Evolutionary conservation across 73 alveolate genomes (phyloP).

Genomic region (Uronychia binucleata): DNA sequence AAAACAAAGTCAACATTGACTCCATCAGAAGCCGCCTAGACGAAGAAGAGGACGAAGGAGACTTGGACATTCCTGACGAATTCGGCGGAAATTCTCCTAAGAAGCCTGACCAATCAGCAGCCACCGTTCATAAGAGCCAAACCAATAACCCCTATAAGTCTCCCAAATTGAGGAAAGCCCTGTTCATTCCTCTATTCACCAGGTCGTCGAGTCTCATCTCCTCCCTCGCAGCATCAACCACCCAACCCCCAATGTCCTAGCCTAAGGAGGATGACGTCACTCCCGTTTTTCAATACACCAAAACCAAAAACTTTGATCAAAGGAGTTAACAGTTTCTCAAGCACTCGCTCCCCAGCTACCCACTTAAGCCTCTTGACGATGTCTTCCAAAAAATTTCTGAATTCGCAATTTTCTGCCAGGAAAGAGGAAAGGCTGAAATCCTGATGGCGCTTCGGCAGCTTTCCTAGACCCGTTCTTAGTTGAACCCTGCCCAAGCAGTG

Average conservation of each 20-base stretch:
- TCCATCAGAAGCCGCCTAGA: background rate
- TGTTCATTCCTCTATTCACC: background rate
- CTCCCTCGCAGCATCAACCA: too few relatives aligned
- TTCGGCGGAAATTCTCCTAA: background rate
- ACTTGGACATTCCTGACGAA: background rate
- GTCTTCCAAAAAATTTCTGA: background rate
- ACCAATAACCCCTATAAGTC: background rate
- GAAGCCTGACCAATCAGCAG: background rate
- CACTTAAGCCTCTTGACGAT: background rate
- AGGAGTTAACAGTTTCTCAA: background rate
- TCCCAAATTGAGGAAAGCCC: background rate
- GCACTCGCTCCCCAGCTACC: background rate
- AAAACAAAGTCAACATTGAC: background rate
- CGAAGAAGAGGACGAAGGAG: background rate
- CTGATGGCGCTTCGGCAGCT: background rate
- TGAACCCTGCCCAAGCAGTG: background rate
- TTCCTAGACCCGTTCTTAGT: background rate
- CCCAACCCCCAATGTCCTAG: too few relatives aligned
- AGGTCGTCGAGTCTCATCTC: background rate
- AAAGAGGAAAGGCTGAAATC: too few relatives aligned
- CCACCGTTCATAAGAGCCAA: background rate
- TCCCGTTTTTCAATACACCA: background rate
- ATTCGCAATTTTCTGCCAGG: background rate
- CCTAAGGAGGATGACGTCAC: too few relatives aligned
- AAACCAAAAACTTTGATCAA: background rate